phyloP scores from a whole-genome alignment of 2,329 filamentous ascomycete species.

The Fusarium pseudograminearum region DNA sequence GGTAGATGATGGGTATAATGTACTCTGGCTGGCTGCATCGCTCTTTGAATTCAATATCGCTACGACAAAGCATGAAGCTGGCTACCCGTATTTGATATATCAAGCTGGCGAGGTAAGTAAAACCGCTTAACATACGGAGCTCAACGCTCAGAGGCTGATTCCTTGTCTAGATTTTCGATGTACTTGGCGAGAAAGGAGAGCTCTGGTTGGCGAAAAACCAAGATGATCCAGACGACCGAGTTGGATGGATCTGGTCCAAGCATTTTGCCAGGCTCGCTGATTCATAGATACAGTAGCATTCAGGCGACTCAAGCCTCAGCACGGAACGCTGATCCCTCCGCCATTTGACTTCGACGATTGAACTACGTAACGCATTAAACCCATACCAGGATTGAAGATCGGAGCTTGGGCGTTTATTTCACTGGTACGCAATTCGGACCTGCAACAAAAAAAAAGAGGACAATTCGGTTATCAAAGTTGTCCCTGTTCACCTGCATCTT shows the following conservation, averaged over 20 bases:
- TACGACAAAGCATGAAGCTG: constrained; percentile 89
- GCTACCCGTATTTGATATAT: constrained; percentile 96
- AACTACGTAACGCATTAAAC: constrained; percentile 44
- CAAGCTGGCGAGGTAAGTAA: constrained; percentile 84
- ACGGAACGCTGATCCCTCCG: constrained; percentile 19
- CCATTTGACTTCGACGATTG: constrained; percentile 26
- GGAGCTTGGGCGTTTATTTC: constrained; percentile 44
- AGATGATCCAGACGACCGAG: constrained; percentile 80
- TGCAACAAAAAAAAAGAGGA: constrained; percentile 34
- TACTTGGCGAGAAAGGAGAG: constrained; percentile 96
- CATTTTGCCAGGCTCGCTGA: constrained; percentile 83
- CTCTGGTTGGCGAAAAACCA: constrained; percentile 98
- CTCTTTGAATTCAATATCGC: constrained; percentile 98
- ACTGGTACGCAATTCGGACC: constrained; percentile 38
- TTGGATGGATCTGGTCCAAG: constrained; percentile 99
- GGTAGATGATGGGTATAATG: constrained; percentile 70
- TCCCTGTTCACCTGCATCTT: constrained; percentile 31
- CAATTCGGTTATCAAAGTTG: constrained; percentile 24
- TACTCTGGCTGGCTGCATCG: constrained; percentile 91
- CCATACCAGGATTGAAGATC: constrained; percentile 43
- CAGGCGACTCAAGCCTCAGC: constrained; percentile 24
- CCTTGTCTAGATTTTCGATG: constrained; percentile 76
- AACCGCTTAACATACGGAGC: neutral
- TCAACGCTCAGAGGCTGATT: constrained; percentile 4
- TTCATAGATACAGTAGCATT: constrained; percentile 49